Evolutionary conservation across 352 stramenopile genomes (phyloP).

Genomic region (Phytophthora melonis): DNA sequence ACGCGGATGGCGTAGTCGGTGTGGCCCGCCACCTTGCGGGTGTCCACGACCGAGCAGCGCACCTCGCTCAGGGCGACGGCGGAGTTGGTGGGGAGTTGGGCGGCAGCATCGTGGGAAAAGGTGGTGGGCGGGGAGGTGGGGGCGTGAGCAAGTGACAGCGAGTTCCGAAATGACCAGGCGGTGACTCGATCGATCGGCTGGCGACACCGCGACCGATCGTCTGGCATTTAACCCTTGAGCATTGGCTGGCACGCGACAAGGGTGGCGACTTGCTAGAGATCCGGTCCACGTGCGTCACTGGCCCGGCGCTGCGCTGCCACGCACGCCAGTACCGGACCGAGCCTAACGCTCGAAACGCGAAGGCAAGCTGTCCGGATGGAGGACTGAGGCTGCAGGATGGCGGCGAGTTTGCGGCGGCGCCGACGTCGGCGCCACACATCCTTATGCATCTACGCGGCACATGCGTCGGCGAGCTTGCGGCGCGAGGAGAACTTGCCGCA

Average conservation of each 20-base stretch:
- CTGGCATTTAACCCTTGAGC: slow-evolving; percentile 32
- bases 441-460: slow-evolving; percentile 10
- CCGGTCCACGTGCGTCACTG: slow-evolving; percentile 32
- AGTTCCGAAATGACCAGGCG: slow-evolving; percentile 38
- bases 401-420: neutral
- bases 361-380: neutral
- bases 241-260: slow-evolving; percentile 46
- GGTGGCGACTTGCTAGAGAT: slow-evolving; percentile 37
- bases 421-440: neutral
- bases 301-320: slow-evolving; percentile 36
- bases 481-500: neutral
- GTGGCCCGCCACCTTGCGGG: slow-evolving; percentile 77
- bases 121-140: no score
- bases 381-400: neutral
- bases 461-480: neutral
- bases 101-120: slow-evolving; percentile 42
- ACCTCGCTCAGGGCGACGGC: slow-evolving; percentile 61
- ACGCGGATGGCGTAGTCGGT: slow-evolving; percentile 90
- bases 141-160: slow-evolving; percentile 22
- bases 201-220: slow-evolving; percentile 29
- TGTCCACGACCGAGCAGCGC: slow-evolving; percentile 73
- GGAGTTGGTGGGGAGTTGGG: slow-evolving; percentile 27
- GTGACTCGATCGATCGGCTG: neutral
- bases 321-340: slow-evolving; percentile 36
- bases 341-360: slow-evolving; percentile 28